Evolutionary conservation across 495 filamentous ascomycete species (phyloP).

Genomic region (Hyaloscypha hepaticicola): DNA sequence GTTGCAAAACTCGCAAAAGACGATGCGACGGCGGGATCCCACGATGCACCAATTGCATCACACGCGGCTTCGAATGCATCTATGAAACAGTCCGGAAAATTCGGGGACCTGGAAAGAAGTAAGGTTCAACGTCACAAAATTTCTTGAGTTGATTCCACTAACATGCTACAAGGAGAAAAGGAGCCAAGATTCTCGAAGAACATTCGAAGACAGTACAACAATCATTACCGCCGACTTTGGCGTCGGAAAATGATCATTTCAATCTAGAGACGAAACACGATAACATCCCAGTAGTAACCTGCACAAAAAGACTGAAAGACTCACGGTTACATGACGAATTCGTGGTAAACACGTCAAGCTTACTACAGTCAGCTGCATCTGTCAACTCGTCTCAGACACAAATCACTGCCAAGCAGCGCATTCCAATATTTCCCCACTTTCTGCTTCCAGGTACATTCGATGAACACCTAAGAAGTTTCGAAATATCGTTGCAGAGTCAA

Average conservation of each 20-base stretch:
- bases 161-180: background rate
- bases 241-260: background rate
- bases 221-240: background rate
- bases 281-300: background rate
- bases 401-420: background rate
- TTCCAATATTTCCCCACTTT: conserved; percentile 5
- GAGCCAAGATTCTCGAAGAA: background rate
- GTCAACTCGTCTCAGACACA: background rate
- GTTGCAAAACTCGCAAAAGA: conserved; percentile 2
- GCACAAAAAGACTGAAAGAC: background rate
- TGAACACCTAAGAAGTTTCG: background rate
- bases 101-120: background rate
- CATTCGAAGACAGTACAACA: background rate
- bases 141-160: background rate
- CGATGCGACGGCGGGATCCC: background rate
- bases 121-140: background rate
- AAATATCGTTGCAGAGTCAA: background rate
- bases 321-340: background rate
- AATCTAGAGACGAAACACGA: background rate
- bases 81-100: background rate
- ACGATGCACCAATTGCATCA: background rate
- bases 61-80: background rate
- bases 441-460: conserved; percentile 5
- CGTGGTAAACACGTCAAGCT: background rate
- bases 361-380: background rate